A percentile compares a stretch with the other conserved stretches of the same genome.
phyloP scores from a whole-genome alignment of 805 yeast genomes.

The Zygosaccharomyces bisporus region DNA sequence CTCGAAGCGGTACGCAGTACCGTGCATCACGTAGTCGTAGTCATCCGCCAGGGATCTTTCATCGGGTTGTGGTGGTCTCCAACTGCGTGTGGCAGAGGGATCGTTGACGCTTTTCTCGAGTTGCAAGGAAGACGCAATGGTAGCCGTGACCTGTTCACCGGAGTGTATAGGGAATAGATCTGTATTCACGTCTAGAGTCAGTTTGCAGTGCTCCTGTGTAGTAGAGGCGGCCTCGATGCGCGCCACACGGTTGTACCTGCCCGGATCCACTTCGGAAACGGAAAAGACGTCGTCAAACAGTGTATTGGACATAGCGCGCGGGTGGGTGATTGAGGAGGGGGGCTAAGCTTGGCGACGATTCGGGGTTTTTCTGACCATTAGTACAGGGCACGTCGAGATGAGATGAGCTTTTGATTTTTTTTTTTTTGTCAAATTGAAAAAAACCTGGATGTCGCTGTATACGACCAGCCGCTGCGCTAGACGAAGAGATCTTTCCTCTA shows the following conservation, averaged over 20 bases:
- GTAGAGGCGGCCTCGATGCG: conserved; percentile 87
- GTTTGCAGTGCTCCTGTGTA: conserved; percentile 62
- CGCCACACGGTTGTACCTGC: conserved; percentile 86
- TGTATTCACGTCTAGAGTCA: conserved; percentile 84
- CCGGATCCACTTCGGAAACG: conserved; percentile 78
- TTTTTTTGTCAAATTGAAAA: not conserved
- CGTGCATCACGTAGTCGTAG: conserved; percentile 97
- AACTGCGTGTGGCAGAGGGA: conserved; percentile 34
- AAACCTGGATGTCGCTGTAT: not conserved
- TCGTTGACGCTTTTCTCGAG: conserved; percentile 43
- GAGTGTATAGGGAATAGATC: conserved; percentile 83
- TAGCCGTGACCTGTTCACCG: conserved; percentile 77
- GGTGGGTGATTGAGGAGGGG: too few relatives aligned
- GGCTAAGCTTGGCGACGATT: too few relatives aligned
- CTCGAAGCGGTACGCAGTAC: conserved; percentile 94
- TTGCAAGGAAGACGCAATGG: conserved; percentile 73
- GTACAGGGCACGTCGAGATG: not conserved
- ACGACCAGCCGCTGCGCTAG: too few relatives aligned
- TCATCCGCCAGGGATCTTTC: conserved; percentile 91
- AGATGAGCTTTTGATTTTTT: conserved; percentile 2
- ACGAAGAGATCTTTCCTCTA: too few relatives aligned
- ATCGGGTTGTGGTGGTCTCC: conserved; percentile 66
- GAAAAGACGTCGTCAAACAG: conserved; percentile 91
- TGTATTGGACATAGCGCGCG: conserved; percentile 69
- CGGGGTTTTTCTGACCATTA: too few relatives aligned